phyloP scores from a whole-genome alignment of 768 basidiomycete species.

The Cytidiella melzeri region DNA sequence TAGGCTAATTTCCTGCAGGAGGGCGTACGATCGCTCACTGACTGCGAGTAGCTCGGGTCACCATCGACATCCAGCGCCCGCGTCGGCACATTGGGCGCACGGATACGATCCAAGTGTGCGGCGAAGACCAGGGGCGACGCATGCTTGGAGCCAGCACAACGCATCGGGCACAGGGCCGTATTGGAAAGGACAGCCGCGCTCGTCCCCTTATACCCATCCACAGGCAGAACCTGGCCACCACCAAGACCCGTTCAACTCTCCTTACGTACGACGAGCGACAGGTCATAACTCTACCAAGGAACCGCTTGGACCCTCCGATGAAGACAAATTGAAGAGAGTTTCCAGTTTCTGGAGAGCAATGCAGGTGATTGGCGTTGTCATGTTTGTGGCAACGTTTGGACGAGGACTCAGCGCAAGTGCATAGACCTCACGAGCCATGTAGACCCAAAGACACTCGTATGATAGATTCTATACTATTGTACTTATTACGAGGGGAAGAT shows the following conservation, averaged over 20 bases:
- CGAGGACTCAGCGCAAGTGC: constrained; percentile 23
- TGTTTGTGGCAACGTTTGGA: constrained; percentile 23
- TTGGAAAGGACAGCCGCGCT: constrained; percentile 12
- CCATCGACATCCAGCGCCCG: constrained; percentile 3
- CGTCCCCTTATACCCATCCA: constrained; percentile 10
- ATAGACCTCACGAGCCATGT: too few species aligned
- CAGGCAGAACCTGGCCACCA: constrained; percentile 8
- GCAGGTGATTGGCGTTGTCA: constrained; percentile 23
- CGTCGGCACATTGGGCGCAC: constrained; percentile 17
- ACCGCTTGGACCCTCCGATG: constrained; percentile 3
- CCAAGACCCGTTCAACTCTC: constrained; percentile 22
- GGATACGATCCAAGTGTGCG: constrained; percentile 16
- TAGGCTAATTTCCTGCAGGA: constrained; percentile 15
- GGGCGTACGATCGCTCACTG: constrained; percentile 30
- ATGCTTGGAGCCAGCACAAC: constrained; percentile 29
- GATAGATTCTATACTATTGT: too few species aligned
- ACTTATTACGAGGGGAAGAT: too few species aligned
- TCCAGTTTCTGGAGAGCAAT: constrained; percentile 18
- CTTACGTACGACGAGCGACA: constrained; percentile 23
- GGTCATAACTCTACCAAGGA: constrained; percentile 9
- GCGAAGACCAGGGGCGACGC: constrained; percentile 28
- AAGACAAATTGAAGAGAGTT: constrained; percentile 17
- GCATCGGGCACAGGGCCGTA: constrained; percentile 5
- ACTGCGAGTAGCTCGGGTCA: not conserved
- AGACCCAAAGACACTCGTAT: too few species aligned